Percentiles rank a stretch among this genome's conserved stretches.
These are phyloP conservation scores for Pilobolus umbonatus DNA, from an alignment of 192 early-diverging fungal genomes.

Conservation along the genomic window DNA sequence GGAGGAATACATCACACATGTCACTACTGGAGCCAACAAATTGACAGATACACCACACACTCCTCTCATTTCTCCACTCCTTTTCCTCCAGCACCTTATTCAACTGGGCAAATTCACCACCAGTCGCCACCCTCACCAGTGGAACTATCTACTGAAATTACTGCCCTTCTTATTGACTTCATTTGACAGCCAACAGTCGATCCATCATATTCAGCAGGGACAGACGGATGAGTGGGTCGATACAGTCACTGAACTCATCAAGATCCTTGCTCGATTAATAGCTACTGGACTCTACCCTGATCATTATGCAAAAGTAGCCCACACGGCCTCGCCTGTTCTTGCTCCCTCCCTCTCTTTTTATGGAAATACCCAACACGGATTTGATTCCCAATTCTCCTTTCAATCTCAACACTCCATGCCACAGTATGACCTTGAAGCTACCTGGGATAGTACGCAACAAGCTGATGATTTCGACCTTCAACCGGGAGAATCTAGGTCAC, in stretches of 20 bases:
- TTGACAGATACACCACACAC: no score
- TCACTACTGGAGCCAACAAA: no score
- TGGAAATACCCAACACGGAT: conserved; percentile 6
- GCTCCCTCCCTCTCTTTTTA: conserved; percentile 7
- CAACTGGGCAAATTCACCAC: conserved; percentile 8
- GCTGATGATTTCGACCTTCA: conserved; percentile 5
- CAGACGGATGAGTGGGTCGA: conserved; percentile 5
- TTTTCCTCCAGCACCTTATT: conserved; percentile 4
- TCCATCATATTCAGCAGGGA: neutral
- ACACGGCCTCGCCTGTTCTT: neutral
- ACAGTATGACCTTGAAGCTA: conserved; percentile 24
- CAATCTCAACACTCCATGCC: conserved; percentile 13
- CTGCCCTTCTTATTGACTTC: neutral
- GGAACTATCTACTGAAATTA: conserved; percentile 19
- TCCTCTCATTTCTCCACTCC: conserved; percentile 9
- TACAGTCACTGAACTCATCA: neutral
- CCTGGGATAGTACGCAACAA: conserved; percentile 19
- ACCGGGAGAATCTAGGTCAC: neutral
- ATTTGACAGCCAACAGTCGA: neutral
- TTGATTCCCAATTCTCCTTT: conserved; percentile 7
- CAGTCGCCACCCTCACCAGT: conserved; percentile 16
- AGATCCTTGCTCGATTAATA: conserved; percentile 9
- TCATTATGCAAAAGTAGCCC: neutral
- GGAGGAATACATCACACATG: conserved; percentile 26
- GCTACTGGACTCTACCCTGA: conserved; percentile 12